Evolutionary conservation across 176 grass and related monocot species (phyloP).

Genomic region (Typha latifolia): DNA sequence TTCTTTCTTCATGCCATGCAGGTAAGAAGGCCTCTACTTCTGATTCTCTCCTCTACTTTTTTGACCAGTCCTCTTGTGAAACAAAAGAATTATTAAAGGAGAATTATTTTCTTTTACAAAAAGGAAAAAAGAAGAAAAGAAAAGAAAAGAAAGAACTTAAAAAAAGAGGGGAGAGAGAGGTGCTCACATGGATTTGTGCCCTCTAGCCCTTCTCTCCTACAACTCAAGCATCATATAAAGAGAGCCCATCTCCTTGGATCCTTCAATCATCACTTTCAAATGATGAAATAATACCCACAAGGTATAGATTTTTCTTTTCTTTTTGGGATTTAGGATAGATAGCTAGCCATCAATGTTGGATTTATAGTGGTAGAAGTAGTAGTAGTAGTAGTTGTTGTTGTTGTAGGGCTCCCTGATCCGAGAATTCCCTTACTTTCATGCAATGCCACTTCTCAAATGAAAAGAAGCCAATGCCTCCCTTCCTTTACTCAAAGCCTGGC

Average conservation of each 20-base stretch:
- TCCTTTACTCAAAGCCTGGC: constrained; percentile 23
- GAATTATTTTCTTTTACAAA: background rate
- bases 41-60: background rate
- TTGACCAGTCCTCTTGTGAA: constrained; percentile 6
- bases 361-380: background rate
- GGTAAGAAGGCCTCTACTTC: background rate
- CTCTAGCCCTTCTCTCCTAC: background rate
- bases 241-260: constrained; percentile 11
- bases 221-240: constrained; percentile 3
- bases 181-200: background rate
- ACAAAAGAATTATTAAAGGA: no score
- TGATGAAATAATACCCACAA: constrained; percentile 9
- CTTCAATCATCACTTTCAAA: constrained; percentile 16
- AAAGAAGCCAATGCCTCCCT: background rate
- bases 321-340: background rate
- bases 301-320: background rate
- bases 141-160: background rate
- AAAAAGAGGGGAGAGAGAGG: background rate
- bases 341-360: background rate
- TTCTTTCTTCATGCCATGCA: background rate
- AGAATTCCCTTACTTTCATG: constrained; percentile 51
- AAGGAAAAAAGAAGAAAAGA: background rate
- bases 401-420: constrained; percentile 30
- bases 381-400: background rate
- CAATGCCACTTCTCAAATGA: constrained; percentile 4